Evolutionary conservation across 225 moss, liverwort and hornwort genomes (phyloP).

Genomic region (Polytrichum formosum): DNA sequence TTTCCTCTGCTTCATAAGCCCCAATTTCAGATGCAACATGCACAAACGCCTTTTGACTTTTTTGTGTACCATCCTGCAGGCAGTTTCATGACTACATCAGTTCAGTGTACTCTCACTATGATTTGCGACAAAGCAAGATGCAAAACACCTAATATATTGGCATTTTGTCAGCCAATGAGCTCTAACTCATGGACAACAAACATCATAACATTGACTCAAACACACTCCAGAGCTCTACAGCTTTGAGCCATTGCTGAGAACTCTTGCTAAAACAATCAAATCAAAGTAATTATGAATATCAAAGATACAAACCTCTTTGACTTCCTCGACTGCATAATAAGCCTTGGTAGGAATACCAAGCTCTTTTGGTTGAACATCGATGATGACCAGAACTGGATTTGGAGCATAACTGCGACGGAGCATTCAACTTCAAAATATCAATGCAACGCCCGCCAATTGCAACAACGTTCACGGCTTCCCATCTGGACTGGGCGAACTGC

Average conservation of each 20-base stretch:
- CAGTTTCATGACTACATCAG: too few species aligned
- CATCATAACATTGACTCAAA: too few species aligned
- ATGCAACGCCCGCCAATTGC: not conserved
- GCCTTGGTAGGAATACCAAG: constrained; percentile 99
- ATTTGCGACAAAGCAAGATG: too few species aligned
- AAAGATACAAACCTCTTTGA: constrained; percentile 57
- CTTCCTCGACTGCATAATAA: constrained; percentile 98
- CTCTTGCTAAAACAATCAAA: too few species aligned
- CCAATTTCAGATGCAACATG: constrained; percentile 93
- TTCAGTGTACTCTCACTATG: too few species aligned
- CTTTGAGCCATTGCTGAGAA: too few species aligned
- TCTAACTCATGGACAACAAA: too few species aligned
- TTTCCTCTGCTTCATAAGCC: constrained; percentile 95
- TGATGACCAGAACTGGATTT: constrained; percentile 96
- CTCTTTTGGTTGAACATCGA: constrained; percentile 97
- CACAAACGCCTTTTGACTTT: constrained; percentile 88
- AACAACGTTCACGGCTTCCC: too few species aligned
- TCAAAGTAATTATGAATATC: not conserved
- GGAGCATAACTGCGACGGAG: constrained; percentile 75
- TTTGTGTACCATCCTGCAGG: constrained; percentile 87
- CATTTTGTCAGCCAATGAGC: too few species aligned
- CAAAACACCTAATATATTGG: too few species aligned
- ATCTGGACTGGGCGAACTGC: too few species aligned
- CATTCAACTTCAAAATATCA: not conserved
- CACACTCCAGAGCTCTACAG: too few species aligned